phyloP scores from a whole-genome alignment of 2,329 filamentous ascomycete species.

The Monilinia aucupariae region DNA sequence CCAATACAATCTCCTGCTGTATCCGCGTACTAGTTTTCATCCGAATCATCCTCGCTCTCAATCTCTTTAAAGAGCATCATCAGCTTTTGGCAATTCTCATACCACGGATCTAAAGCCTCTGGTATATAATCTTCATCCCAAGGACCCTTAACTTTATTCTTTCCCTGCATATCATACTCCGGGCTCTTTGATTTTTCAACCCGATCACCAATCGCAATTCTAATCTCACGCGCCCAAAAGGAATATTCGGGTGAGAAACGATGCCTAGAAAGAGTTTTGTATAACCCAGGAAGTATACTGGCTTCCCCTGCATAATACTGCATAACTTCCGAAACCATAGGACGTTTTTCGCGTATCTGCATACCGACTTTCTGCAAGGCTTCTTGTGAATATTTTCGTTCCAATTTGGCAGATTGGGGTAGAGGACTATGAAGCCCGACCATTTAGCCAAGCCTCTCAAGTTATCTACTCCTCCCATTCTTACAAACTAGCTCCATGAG shows the following conservation, averaged over 20 bases:
- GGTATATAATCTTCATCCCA: slow-evolving; percentile 17
- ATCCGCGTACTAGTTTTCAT: neutral
- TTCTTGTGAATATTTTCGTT: neutral
- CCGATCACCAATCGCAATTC: slow-evolving; percentile 18
- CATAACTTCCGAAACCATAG: neutral
- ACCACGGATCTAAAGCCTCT: neutral
- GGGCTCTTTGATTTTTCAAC: slow-evolving; percentile 23
- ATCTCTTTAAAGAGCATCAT: neutral
- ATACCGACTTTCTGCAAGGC: neutral
- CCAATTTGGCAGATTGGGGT: neutral
- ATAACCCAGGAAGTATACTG: neutral
- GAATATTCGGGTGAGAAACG: slow-evolving; percentile 1
- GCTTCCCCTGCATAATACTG: neutral
- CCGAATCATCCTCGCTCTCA: neutral
- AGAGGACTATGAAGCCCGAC: slow-evolving; percentile 23
- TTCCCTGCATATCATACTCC: slow-evolving; percentile 21
- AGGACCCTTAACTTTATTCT: slow-evolving; percentile 18
- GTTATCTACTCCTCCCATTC: slow-evolving; percentile 24
- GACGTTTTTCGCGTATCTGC: neutral
- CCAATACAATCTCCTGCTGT: neutral
- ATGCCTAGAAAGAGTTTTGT: no score
- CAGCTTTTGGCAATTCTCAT: neutral
- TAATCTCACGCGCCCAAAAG: slow-evolving; percentile 18
- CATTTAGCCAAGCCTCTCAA: slow-evolving; percentile 39
- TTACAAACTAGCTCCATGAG: slow-evolving; percentile 47